Evolutionary conservation across 306 rosid genomes (phyloP), one percentile per base, ranked within the genome.

Genomic region (Elaeagnus macrophylla): DNA sequence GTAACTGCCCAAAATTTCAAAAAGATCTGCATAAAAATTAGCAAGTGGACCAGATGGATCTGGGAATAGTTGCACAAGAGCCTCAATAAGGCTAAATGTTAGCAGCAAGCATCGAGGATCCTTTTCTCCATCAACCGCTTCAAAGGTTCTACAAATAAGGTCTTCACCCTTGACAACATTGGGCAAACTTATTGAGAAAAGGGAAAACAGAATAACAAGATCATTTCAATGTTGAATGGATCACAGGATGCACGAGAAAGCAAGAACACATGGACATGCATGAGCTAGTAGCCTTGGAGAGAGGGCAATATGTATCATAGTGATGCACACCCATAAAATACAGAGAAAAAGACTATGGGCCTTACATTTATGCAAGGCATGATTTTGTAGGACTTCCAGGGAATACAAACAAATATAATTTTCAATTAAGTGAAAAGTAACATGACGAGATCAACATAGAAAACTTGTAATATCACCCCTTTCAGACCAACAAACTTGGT

Each of bases 91-190:
- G 66, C 69, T 93, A 72, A 84, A 87, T 57, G 84, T 74, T 19
- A 76, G 64, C 81, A 82, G 54, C 70, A 91, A 73, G 75, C 99
- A 91, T 55, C 78, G 87, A 50, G 95, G 99, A 82, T 91, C 97
- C 75, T 75, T 91, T 69, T 91, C 99, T 59, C 79, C 66, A 64
- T 91, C 99, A 53, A 87, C 51, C 49, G 94, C 88, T 84, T 75
- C 96, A 75, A 89, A 91, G 74, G 82, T 75, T 63, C 83, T 89
- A 77, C 61, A 78, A 37, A 86, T 56, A 72, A 87, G 86, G 44
- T 52, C 75, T 53, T 81, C 99, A 64, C 79, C 99, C 95, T 91
- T 62, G 60, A 78, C 42, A 59, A 76, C 60, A 75, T 25, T 25
- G 32, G 32, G 60, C 60, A 67, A 62, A 54, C 6, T 54, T 9